A percentile compares a stretch with the other conserved stretches of the same genome.
phyloP scores from a whole-genome alignment of 2,329 filamentous ascomycete genomes.

The Pseudodiploospora longispora region DNA sequence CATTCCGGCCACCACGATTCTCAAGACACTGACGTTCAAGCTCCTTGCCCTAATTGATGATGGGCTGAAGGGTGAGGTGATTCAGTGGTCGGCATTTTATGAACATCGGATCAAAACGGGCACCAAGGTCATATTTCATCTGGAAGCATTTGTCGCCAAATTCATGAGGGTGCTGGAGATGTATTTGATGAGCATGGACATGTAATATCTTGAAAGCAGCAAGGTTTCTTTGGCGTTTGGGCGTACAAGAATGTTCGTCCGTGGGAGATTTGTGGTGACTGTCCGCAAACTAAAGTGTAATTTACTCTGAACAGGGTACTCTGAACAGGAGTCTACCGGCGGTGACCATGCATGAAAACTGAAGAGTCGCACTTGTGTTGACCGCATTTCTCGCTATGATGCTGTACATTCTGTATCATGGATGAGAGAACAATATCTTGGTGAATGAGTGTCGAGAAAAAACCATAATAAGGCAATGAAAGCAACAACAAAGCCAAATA shows the following conservation, averaged over 20 bases:
- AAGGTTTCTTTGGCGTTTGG: not conserved
- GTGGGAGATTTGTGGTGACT: no score
- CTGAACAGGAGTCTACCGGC: no score
- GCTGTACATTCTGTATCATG: no score
- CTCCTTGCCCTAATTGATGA: constrained; percentile 83
- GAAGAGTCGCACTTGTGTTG: no score
- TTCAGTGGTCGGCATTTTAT: constrained; percentile 95
- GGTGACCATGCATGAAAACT: no score
- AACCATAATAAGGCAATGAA: no score
- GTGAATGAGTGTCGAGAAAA: no score
- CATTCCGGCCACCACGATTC: constrained; percentile 87
- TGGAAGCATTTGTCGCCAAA: constrained; percentile 97
- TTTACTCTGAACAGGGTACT: no score
- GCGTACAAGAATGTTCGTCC: not conserved
- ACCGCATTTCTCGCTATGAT: no score
- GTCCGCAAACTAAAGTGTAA: no score
- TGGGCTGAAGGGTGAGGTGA: constrained; percentile 79
- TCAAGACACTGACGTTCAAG: constrained; percentile 93
- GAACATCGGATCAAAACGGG: constrained; percentile 91
- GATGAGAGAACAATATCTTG: no score
- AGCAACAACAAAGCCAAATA: no score
- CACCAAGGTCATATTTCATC: constrained; percentile 93
- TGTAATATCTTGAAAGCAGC: constrained; percentile 28
- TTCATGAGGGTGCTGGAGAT: constrained; percentile 96
- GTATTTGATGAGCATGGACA: constrained; percentile 80